Base-by-base conservation (phyloP, 331 rosid genomes). In the Erythrophleum ivorense region DNA sequence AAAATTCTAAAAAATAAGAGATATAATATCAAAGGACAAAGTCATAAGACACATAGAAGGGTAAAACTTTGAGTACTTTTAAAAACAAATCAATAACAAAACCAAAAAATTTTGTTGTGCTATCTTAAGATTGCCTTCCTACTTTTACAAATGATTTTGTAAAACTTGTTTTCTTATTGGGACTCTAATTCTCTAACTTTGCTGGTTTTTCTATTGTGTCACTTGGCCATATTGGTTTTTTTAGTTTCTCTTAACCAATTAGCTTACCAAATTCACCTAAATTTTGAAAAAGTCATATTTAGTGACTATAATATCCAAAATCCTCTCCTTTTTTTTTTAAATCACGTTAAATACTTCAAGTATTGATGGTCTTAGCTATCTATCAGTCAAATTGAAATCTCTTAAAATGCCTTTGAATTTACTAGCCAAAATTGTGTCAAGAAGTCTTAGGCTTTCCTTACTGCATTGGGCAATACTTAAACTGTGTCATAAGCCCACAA, bases 401-500 rank as follows among this genome's bases (percentile, higher is more conserved):
- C 87, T 88, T 3, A 81, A 49, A 14, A 87, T 71, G 45, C 90
- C 85, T 59, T 5, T 11, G 69, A 50, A 68, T 14, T 52, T 3
- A 52, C 7, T 14, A 52, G 15, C 0, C 11, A 3, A 1, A 52
- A 52, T 52, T 52, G n/a, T 16, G 15, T 5, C 4, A 7, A 0
- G 29, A 55, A 55, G 60, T 55, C 2, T 2, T n/a, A 1, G 29
- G 29, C 60, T 29, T 14, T 65, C 90, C n/a, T n/a, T 1, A 60
- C 85, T 0, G 87, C 87, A 31, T 34, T 67, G 3, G 88, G 87
- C 38, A 87, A 62, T 3, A 85, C 85, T 67, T 83, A 77, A 9
- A 76, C 33, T 2, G 87, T 85, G 41, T 87, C 88, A 53, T 87
- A 87, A 7, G 88, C 88, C 85, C 87, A 76, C 4, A 76, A 53